A percentile compares a stretch with the other conserved stretches of the same genome.
Conservation (phyloP, 78 protist species). For the Emiliania huxleyi region DNA sequence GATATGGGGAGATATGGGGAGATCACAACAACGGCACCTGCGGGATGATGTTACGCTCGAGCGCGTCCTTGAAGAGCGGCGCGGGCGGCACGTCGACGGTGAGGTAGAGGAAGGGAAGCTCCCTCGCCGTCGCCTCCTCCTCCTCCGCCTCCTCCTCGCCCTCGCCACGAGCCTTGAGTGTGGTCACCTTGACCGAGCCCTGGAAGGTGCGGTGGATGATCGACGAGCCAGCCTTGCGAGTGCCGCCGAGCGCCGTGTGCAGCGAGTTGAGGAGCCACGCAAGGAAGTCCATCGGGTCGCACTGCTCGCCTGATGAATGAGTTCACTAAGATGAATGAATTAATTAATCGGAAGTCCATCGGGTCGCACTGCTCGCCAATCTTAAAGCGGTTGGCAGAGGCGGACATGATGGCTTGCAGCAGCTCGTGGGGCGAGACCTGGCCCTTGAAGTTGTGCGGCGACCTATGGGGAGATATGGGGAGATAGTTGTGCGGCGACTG, state of each 20-base stretch:
- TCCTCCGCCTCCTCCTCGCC: neutral
- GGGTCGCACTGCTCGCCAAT: conserved; percentile 76
- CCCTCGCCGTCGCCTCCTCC: neutral
- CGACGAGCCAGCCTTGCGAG: neutral
- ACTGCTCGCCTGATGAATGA: too few relatives aligned
- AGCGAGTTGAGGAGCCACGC: conserved; percentile 79
- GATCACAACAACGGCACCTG: conserved; percentile 60
- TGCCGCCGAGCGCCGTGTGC: conserved; percentile 57
- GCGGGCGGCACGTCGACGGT: conserved; percentile 87
- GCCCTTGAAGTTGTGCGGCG: conserved; percentile 79
- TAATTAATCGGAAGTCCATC: conserved; percentile 66
- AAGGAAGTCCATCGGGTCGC: conserved; percentile 80
- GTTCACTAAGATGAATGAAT: too few relatives aligned
- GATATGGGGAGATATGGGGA: too few relatives aligned
- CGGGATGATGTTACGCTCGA: conserved; percentile 61
- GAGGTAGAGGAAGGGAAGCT: conserved; percentile 58
- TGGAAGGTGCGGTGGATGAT: conserved; percentile 66
- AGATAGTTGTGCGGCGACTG: too few relatives aligned
- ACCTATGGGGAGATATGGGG: too few relatives aligned
- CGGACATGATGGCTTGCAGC: conserved; percentile 27
- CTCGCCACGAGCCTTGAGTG: neutral
- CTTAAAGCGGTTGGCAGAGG: conserved; percentile 53
- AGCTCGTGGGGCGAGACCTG: conserved; percentile 89
- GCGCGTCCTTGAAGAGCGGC: conserved; percentile 85
- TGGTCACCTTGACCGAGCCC: conserved; percentile 58